phyloP scores from a whole-genome alignment of 768 basidiomycete species.

The Pleurotus salmoneostramineus region DNA sequence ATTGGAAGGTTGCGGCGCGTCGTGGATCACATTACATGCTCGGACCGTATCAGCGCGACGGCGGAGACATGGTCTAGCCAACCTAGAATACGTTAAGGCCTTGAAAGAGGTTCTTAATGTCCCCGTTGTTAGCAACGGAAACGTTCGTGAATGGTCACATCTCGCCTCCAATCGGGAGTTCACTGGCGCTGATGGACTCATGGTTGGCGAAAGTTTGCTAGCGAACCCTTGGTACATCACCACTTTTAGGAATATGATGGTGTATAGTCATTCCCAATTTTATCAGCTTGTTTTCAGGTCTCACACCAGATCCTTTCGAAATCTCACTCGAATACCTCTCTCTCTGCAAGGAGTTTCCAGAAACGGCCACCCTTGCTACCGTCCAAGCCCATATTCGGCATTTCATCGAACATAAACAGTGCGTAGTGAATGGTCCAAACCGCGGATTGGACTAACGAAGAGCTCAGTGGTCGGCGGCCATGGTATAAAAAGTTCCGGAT shows the following conservation, averaged over 20 bases:
- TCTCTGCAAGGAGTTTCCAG: constrained; percentile 50
- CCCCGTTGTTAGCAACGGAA: constrained; percentile 76
- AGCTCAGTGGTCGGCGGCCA: constrained; percentile 39
- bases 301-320: constrained; percentile 56
- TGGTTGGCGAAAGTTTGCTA: constrained; percentile 79
- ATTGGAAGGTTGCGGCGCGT: constrained; percentile 62
- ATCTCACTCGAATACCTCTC: constrained; percentile 70
- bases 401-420: constrained; percentile 71
- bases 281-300: constrained; percentile 52
- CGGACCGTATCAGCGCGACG: constrained; percentile 67
- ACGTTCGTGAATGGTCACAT: constrained; percentile 61
- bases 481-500: constrained; percentile 57
- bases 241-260: background rate
- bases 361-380: constrained; percentile 41
- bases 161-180: constrained; percentile 45
- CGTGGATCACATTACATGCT: constrained; percentile 73
- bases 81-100: constrained; percentile 53
- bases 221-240: constrained; percentile 65
- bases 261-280: constrained; percentile 5
- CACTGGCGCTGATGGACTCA: constrained; percentile 69
- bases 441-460: background rate
- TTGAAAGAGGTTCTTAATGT: constrained; percentile 49
- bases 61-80: constrained; percentile 71
- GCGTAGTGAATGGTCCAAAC: constrained; percentile 13
- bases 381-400: constrained; percentile 64